Base-by-base conservation (phyloP, 2,329 filamentous ascomycete genomes). In the Aspergillus quadricinctus region DNA sequence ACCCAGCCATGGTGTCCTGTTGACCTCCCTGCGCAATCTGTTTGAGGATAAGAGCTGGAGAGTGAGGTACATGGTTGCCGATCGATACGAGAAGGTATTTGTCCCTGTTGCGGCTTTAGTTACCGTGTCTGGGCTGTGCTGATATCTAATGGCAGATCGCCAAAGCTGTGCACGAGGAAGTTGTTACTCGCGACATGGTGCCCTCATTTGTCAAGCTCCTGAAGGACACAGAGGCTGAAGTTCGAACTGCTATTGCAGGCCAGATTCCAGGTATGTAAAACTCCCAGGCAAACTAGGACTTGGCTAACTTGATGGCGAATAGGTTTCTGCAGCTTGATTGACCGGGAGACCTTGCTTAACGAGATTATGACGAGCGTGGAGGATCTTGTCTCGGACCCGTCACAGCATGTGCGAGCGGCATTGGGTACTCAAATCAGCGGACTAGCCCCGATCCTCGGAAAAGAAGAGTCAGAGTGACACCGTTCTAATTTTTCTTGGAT, bases 21-120 rank as follows among this genome's bases (percentile, higher is more conserved):
- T 99, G 69, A 93, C 90, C 51, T 92, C 93, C 48, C 79, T 99
- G 69, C 88, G 94, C 68, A 96, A 86, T 77, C 78, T 99, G 70
- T 97, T 99, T 77, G 94, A 97, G 70, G 94, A 99, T 75, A 99
- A 97, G 85, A 97, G 94, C 79, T 99, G 94, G 94, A 87, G 94
- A 70, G 94, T 99, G 58, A 86, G 94, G 73, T 99, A 97, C 77
- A 99, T 99, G 94, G 94, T 99, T 67, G 94, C 94, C 50, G 94
- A 99, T 76, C 86, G 92, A 72, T 99, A 97, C 71, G 94, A 99
- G 77, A 97, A 97, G 88, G 91, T 91, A 71, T 50, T 53, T 48
- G 49, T 52, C 31, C n/a, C 5, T 17, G n/a, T 37, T 31, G 27
- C 23, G 21, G 17, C 4, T 55, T 29, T 17, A 14, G n/a, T 17